These are phyloP conservation scores for Pseudogymnoascus pannorum DNA, from an alignment of 2,329 filamentous ascomycete species.

Conservation along the genomic window DNA sequence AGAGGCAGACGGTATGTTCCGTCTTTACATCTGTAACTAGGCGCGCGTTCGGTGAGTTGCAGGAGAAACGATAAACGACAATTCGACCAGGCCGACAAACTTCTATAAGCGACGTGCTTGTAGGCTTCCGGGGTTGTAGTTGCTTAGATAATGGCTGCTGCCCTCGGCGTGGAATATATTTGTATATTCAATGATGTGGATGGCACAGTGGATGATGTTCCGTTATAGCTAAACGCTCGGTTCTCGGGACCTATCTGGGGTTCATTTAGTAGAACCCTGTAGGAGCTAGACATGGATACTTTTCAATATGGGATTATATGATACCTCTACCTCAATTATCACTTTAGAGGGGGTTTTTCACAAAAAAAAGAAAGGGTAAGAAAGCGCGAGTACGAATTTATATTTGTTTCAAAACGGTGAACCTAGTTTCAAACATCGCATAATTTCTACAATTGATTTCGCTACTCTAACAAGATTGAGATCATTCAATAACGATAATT, in stretches of 20 bases:
- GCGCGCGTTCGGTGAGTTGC: background rate
- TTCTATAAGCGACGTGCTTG: background rate
- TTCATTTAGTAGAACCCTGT: background rate
- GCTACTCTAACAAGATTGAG: slow-evolving; percentile 1
- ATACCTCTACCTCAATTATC: background rate
- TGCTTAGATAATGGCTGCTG: background rate
- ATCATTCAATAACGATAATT: background rate
- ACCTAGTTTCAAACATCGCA: background rate
- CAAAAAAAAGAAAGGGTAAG: background rate
- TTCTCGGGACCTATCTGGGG: slow-evolving; percentile 1
- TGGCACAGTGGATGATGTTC: background rate
- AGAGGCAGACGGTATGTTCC: slow-evolving; percentile 4
- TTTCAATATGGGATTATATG: background rate
- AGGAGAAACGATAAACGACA: background rate
- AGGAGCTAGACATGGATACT: background rate
- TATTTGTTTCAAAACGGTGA: background rate
- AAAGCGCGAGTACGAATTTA: background rate
- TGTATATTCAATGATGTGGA: slow-evolving; percentile 3
- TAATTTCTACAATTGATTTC: background rate
- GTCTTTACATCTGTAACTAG: slow-evolving; percentile 4
- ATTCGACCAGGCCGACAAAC: background rate
- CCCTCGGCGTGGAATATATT: background rate
- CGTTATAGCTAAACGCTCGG: background rate
- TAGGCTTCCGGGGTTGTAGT: background rate
- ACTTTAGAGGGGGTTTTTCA: no score